Conservation (phyloP, 495 filamentous ascomycete genomes). For the Baudoinia panamericana region DNA sequence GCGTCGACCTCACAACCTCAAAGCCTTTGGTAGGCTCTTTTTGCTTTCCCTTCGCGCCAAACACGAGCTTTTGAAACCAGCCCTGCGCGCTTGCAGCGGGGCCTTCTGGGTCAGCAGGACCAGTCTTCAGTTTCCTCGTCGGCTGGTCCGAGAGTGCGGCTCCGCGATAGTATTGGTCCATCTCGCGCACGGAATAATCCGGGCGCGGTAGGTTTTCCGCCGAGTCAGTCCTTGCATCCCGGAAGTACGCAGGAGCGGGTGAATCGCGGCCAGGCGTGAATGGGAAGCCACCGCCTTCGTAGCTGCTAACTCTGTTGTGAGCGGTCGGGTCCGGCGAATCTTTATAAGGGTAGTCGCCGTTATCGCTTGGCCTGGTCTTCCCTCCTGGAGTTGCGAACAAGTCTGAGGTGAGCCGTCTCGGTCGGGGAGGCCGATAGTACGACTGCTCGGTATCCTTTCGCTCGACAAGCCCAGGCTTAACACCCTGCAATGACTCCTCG, state of each 20-base stretch:
- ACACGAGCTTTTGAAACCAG: slow-evolving; percentile 61
- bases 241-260: slow-evolving; percentile 28
- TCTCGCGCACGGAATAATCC: slow-evolving; percentile 84
- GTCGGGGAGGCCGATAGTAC: slow-evolving; percentile 72
- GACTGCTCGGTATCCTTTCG: slow-evolving; percentile 22
- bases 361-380: slow-evolving; percentile 35
- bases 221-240: slow-evolving; percentile 16
- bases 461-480: slow-evolving; percentile 9
- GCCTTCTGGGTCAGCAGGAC: slow-evolving; percentile 85
- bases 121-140: slow-evolving; percentile 75
- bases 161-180: slow-evolving; percentile 90
- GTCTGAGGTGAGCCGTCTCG: slow-evolving; percentile 44
- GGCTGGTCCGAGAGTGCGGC: slow-evolving; percentile 70
- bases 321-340: slow-evolving; percentile 26
- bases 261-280: slow-evolving; percentile 21
- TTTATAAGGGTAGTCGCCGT: slow-evolving; percentile 37
- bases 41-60: slow-evolving; percentile 68
- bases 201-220: slow-evolving; percentile 7
- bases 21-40: slow-evolving; percentile 55
- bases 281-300: neutral
- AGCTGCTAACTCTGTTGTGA: slow-evolving; percentile 22
- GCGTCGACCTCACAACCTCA: slow-evolving; percentile 80
- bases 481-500: too few species aligned
- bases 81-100: slow-evolving; percentile 77
- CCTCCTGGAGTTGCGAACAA: slow-evolving; percentile 25